Base-by-base conservation (phyloP, 331 rosid species). In the Acacia pycnantha region DNA sequence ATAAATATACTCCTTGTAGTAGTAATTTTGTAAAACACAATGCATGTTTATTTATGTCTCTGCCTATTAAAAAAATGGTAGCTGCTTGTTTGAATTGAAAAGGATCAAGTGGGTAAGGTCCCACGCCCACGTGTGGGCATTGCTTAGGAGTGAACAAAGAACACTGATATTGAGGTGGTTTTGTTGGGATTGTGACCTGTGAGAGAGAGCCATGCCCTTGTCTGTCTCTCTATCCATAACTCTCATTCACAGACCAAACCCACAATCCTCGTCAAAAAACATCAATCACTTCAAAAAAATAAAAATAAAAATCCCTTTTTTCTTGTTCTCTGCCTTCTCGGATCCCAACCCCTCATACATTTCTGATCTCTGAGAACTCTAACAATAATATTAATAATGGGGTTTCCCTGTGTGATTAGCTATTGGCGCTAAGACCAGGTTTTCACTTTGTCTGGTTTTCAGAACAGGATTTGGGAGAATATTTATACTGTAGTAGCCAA, bases 261-360 rank as follows among this genome's bases (percentile, higher is more conserved):
- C 83, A 56, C 59, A 47, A n/a, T 44, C 8, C 64, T 66, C 61
- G 79, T 77, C 82, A 82, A 77, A 82, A 70, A 66, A 31, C 77
- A 54, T 26, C 35, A 27, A 56, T 79, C 44, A 46, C 77, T 14
- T 16, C 5, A 33, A 31, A 1, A 31, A 31, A 0, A 35, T 5
- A 35, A 37, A 37, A 21, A 3, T 31, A 68, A 21, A 61, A 62
- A 33, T 21, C 75, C 48, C 47, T 54, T 41, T 31, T 66, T n/a
- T 24, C 79, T 65, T 91, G 89, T 86, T 89, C 85, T 86, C 87
- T 91, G 89, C 86, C 88, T 86, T 88, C 87, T 86, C 82, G 85
- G 93, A 91, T 91, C 92, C 94, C 90, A 82, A 87, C 31, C 81
- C 13, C 35, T 11, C 26, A n/a, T 58, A 2, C 13, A 22, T 58